phyloP scores from a whole-genome alignment of 345 rosid species.

The Diplotaxis tenuifolia region DNA sequence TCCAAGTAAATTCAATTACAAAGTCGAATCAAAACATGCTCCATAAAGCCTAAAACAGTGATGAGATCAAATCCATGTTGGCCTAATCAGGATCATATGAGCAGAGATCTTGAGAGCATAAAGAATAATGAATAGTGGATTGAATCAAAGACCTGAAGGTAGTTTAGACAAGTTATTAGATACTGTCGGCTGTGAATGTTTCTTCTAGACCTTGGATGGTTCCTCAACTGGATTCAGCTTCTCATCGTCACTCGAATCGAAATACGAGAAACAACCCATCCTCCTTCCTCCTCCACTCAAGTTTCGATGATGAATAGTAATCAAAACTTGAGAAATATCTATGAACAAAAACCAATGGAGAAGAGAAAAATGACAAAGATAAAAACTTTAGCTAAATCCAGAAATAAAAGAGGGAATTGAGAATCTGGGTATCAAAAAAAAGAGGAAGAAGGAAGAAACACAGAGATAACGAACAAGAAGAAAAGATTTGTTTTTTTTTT shows the following conservation, averaged over 20 bases:
- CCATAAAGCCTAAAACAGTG: constrained; percentile 19
- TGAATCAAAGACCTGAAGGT: constrained; percentile 60
- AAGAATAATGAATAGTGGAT: background rate
- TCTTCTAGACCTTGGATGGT: constrained; percentile 51
- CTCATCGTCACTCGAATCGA: constrained; percentile 85
- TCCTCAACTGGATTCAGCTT: constrained; percentile 61
- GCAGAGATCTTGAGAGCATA: constrained; percentile 33
- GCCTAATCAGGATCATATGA: constrained; percentile 13
- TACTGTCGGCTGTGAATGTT: constrained; percentile 46
- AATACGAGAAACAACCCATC: constrained; percentile 97
- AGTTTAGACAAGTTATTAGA: constrained; percentile 63
- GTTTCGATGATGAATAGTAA: background rate
- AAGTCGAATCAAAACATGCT: constrained; percentile 18
- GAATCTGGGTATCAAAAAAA: constrained; percentile 23
- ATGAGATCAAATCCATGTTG: constrained; percentile 12
- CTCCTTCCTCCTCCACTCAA: background rate
- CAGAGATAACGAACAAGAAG: too few relatives aligned
- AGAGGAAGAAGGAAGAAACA: background rate
- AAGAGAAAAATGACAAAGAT: background rate
- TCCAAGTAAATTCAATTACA: background rate
- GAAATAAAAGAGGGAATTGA: constrained; percentile 31
- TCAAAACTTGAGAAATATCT: constrained; percentile 18
- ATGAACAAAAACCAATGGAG: background rate
- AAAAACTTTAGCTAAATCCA: constrained; percentile 2
- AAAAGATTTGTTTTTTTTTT: too few relatives aligned